phyloP scores from a whole-genome alignment of 805 yeast species.

The Saccharomyces eubayanus region DNA sequence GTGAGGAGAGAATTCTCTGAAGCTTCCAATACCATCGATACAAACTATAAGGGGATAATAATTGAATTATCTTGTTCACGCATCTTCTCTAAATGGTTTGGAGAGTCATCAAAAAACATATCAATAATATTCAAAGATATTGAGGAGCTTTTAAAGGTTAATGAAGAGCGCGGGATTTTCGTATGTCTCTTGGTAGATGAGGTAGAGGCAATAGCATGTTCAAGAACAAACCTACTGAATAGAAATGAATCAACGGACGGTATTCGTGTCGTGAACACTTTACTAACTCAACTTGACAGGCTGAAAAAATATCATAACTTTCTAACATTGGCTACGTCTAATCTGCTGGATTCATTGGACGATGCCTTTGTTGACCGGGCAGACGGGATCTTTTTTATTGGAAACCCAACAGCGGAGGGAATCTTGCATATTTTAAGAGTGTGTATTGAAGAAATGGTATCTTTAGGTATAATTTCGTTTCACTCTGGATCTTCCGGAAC shows the following conservation, averaged over 20 bases:
- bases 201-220: constrained; percentile 38
- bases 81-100: constrained; percentile 40
- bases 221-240: constrained; percentile 30
- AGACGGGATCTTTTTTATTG: constrained; percentile 32
- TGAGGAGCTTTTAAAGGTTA: constrained; percentile 17
- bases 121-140: constrained; percentile 32
- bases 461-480: constrained; percentile 9
- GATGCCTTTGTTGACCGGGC: constrained; percentile 39
- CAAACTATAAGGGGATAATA: constrained; percentile 23
- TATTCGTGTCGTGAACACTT: constrained; percentile 37
- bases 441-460: constrained; percentile 22
- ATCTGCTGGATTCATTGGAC: constrained; percentile 34
- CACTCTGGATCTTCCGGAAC: background rate
- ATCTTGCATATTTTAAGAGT: constrained; percentile 27
- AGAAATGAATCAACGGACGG: constrained; percentile 38
- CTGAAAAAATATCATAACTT: constrained; percentile 32
- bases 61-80: constrained; percentile 38
- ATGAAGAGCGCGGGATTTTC: constrained; percentile 12
- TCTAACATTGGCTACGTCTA: constrained; percentile 36
- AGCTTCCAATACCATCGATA: background rate
- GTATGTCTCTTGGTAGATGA: constrained; percentile 39
- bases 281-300: constrained; percentile 36
- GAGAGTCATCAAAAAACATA: constrained; percentile 39
- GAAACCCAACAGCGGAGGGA: constrained; percentile 29
- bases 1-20: constrained; percentile 17